A percentile compares a stretch with the other conserved stretches of the same genome.
phyloP scores from a whole-genome alignment of 805 yeast species.

The Teunomyces kruisii region DNA sequence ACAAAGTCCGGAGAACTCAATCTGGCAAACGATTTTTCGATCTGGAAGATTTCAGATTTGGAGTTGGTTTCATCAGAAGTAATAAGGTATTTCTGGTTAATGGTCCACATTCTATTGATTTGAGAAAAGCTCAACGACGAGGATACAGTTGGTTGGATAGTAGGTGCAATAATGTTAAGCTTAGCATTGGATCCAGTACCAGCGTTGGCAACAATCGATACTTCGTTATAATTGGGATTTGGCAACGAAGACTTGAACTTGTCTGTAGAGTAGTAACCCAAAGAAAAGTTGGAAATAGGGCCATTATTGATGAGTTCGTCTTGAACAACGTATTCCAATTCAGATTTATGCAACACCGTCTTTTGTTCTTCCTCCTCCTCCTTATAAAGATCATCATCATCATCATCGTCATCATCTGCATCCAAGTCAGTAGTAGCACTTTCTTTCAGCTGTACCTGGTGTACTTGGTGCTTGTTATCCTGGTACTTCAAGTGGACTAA shows the following conservation, averaged over 20 bases:
- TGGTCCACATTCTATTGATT: slow-evolving; percentile 74
- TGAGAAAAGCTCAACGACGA: slow-evolving; percentile 71
- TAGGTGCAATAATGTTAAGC: slow-evolving; percentile 62
- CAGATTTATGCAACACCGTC: slow-evolving; percentile 2
- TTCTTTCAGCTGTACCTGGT: background rate
- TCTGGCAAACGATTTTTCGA: slow-evolving; percentile 60
- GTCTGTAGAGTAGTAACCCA: slow-evolving; percentile 60
- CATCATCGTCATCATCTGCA: slow-evolving; percentile 36
- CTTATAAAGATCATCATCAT: slow-evolving; percentile 44
- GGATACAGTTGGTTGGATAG: slow-evolving; percentile 65
- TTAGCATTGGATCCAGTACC: slow-evolving; percentile 60
- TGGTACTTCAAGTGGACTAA: slow-evolving; percentile 44
- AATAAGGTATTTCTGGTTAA: slow-evolving; percentile 59
- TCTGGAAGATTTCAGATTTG: slow-evolving; percentile 68
- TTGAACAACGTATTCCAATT: slow-evolving; percentile 15
- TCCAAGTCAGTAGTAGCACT: slow-evolving; percentile 8
- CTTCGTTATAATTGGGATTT: slow-evolving; percentile 67
- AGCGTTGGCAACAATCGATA: slow-evolving; percentile 66
- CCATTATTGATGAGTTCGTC: slow-evolving; percentile 68
- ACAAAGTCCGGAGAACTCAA: slow-evolving; percentile 62
- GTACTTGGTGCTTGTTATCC: slow-evolving; percentile 8
- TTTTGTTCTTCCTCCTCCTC: slow-evolving; percentile 32
- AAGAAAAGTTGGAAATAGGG: slow-evolving; percentile 66
- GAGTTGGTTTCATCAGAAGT: slow-evolving; percentile 67
- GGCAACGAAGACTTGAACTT: slow-evolving; percentile 57